Evolutionary conservation across 192 early-diverging fungal genomes (phyloP).

Genomic region (Gonapodya prolifera): DNA sequence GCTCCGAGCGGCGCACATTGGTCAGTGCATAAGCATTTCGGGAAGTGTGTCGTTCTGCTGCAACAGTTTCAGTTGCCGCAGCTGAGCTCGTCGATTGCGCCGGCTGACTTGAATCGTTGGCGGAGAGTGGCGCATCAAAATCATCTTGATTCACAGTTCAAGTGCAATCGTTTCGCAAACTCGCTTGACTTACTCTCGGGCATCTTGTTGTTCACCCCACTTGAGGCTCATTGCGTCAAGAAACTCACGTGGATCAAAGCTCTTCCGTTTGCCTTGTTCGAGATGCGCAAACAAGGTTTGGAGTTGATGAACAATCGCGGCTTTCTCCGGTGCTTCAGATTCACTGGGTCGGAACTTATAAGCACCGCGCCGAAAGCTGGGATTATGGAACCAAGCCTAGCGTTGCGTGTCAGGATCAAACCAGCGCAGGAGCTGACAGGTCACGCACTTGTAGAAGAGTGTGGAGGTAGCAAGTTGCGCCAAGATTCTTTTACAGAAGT

Average conservation of each 20-base stretch:
- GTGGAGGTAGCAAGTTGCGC: slow-evolving; percentile 25
- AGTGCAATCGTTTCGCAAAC: neutral
- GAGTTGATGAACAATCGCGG: slow-evolving; percentile 16
- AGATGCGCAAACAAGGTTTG: slow-evolving; percentile 18
- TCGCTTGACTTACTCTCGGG: slow-evolving; percentile 20
- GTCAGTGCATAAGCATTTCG: slow-evolving; percentile 25
- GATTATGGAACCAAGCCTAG: slow-evolving; percentile 25
- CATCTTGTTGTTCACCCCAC: slow-evolving; percentile 22
- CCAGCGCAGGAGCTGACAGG: too few relatives aligned
- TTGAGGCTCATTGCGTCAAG: slow-evolving; percentile 16
- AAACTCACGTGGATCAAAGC: slow-evolving; percentile 17
- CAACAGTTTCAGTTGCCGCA: too few relatives aligned
- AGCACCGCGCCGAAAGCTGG: slow-evolving; percentile 14
- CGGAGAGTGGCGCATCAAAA: too few relatives aligned
- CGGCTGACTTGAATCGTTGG: too few relatives aligned
- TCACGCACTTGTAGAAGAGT: slow-evolving; percentile 22
- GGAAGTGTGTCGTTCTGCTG: too few relatives aligned
- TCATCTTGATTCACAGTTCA: too few relatives aligned
- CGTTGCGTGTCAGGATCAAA: too few relatives aligned
- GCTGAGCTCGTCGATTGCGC: too few relatives aligned
- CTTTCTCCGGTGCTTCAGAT: slow-evolving; percentile 9
- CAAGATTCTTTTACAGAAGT: too few relatives aligned
- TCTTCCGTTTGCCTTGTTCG: slow-evolving; percentile 11
- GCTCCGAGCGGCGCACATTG: slow-evolving; percentile 10
- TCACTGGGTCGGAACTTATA: slow-evolving; percentile 9